A percentile compares a stretch with the other conserved stretches of the same genome.
phyloP scores from a whole-genome alignment of 306 rosid species.

The Trifolium repens region DNA sequence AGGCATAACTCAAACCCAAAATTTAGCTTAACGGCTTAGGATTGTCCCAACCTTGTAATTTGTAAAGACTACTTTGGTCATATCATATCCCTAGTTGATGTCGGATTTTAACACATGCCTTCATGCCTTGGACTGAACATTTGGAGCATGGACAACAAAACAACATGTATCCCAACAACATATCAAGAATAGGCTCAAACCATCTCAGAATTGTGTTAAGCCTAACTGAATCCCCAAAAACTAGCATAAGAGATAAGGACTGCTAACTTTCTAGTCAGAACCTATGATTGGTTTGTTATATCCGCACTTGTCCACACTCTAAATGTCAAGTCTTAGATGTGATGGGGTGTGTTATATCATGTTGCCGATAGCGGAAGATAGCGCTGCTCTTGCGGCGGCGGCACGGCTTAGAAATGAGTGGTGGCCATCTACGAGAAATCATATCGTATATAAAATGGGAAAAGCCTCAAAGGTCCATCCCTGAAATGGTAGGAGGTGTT shows the following conservation, averaged over 20 bases:
- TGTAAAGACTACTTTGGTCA: background rate
- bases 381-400: no score
- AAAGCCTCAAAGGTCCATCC: no score
- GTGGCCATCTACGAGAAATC: no score
- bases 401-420: no score
- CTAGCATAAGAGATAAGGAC: background rate
- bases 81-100: background rate
- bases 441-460: no score
- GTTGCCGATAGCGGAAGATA: no score
- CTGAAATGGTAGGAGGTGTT: no score
- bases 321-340: background rate
- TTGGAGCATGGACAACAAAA: background rate
- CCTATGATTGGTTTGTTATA: background rate
- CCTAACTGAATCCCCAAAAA: background rate
- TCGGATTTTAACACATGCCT: background rate
- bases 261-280: background rate
- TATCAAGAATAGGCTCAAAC: background rate
- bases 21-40: background rate
- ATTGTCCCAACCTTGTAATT: constrained; percentile 9
- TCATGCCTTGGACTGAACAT: background rate
- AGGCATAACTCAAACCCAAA: background rate
- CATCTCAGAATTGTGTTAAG: background rate
- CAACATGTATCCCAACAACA: background rate
- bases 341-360: background rate
- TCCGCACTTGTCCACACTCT: background rate